A percentile compares a stretch with the other conserved stretches of the same genome.
phyloP scores from a whole-genome alignment of 441 rosid species.

The Brassica hybrid region DNA sequence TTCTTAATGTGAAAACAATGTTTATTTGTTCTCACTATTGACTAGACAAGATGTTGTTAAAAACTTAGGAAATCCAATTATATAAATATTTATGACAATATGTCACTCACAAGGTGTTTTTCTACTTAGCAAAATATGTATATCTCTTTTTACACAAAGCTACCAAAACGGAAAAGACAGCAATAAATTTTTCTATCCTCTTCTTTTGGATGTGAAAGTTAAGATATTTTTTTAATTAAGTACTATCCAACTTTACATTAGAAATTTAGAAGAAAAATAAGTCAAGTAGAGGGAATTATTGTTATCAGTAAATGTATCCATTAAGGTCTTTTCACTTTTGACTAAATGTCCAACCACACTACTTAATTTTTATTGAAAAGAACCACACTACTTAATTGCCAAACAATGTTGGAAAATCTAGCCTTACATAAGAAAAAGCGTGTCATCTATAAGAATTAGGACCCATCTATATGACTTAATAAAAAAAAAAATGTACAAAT shows the following conservation, averaged over 20 bases:
- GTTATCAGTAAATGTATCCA: conserved; percentile 35
- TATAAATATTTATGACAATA: not conserved
- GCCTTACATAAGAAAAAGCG: conserved; percentile 1
- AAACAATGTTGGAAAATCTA: conserved; percentile 28
- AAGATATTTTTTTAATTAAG: conserved; percentile 23
- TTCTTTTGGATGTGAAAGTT: conserved; percentile 31
- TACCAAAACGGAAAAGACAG: conserved; percentile 18
- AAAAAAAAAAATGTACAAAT: not conserved
- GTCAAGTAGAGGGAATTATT: conserved; percentile 1
- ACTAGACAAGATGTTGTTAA: conserved; percentile 9
- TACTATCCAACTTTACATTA: conserved; percentile 20
- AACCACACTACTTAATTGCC: conserved; percentile 22
- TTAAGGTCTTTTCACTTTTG: conserved; percentile 29
- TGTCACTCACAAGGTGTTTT: not conserved
- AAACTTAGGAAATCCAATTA: not conserved
- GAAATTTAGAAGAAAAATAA: conserved; percentile 7
- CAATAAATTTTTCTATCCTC: not conserved
- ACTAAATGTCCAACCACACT: conserved; percentile 35
- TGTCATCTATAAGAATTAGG: conserved; percentile 27
- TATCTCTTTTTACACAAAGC: not conserved
- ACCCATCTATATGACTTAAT: conserved; percentile 15
- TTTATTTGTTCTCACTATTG: not conserved
- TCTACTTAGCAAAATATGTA: conserved; percentile 7
- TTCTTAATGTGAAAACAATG: not conserved
- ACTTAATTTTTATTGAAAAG: too few relatives aligned